A percentile compares a stretch with the other conserved stretches of the same genome.
Evolutionary conservation across 148 eudicot species (phyloP).

Genomic region (Cornus florida): DNA sequence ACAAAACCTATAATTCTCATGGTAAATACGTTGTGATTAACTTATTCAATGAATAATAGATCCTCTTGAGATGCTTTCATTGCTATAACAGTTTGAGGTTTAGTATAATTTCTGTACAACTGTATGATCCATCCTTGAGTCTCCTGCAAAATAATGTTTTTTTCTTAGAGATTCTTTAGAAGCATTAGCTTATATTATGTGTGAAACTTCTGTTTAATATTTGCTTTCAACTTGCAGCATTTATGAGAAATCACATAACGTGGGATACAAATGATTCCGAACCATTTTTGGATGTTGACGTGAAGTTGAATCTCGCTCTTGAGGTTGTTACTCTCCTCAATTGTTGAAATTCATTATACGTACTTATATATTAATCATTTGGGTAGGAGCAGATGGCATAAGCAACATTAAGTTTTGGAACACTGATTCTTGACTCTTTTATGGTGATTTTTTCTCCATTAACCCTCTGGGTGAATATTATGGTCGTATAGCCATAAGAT

Average conservation of each 20-base stretch:
- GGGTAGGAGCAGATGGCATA: no score
- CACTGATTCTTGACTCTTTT: not conserved
- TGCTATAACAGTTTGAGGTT: not conserved
- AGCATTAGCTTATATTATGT: not conserved
- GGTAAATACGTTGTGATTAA: not conserved
- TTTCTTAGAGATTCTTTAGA: not conserved
- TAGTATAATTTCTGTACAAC: slow-evolving; percentile 1
- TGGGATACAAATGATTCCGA: slow-evolving; percentile 59
- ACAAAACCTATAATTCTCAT: not conserved
- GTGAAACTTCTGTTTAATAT: slow-evolving; percentile 1
- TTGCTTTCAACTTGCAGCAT: slow-evolving; percentile 59
- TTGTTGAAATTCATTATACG: not conserved
- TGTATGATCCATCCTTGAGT: not conserved
- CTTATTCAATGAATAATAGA: not conserved
- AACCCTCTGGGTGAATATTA: not conserved
- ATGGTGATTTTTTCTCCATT: not conserved
- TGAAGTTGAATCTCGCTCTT: slow-evolving; percentile 60
- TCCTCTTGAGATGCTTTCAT: not conserved
- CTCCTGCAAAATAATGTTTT: not conserved
- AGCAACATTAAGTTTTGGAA: not conserved
- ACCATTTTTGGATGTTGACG: slow-evolving; percentile 67
- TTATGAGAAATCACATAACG: slow-evolving; percentile 67
- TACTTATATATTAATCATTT: not conserved
- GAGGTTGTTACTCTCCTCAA: slow-evolving; percentile 57
- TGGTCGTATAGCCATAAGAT: no score